A percentile compares a stretch with the other conserved stretches of the same genome.
Evolutionary conservation across 2,329 filamentous ascomycete genomes (phyloP).

Genomic region (Aspergillus texensis): DNA sequence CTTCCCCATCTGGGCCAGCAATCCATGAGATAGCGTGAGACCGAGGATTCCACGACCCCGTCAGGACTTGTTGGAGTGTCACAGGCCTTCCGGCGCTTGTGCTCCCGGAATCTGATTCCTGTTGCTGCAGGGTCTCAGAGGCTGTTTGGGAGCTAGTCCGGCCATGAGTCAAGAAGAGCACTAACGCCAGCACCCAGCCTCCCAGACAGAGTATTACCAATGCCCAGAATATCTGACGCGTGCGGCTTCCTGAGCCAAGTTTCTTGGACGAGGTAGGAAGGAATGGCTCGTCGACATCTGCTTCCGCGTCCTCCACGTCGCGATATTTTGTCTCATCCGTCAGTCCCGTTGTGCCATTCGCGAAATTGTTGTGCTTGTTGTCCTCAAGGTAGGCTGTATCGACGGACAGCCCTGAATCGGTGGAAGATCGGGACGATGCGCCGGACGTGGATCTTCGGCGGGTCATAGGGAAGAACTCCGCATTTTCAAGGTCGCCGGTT

Average conservation of each 20-base stretch:
- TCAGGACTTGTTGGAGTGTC: conserved; percentile 46
- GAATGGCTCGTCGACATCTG: conserved; percentile 28
- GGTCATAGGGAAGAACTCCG: conserved; percentile 32
- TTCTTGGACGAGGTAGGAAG: conserved; percentile 26
- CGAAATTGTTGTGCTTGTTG: conserved; percentile 22
- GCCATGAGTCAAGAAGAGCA: conserved; percentile 44
- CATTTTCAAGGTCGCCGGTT: conserved; percentile 24
- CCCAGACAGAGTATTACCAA: conserved; percentile 45
- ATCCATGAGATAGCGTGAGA: conserved; percentile 51
- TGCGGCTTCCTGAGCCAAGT: conserved; percentile 29
- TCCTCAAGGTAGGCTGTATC: conserved; percentile 35
- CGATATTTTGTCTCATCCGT: conserved; percentile 31
- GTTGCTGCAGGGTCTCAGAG: conserved; percentile 27
- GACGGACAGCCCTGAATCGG: conserved; percentile 39
- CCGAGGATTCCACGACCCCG: conserved; percentile 40
- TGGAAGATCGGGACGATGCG: conserved; percentile 30
- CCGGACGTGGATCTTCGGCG: conserved; percentile 28
- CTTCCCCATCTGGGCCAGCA: conserved; percentile 54
- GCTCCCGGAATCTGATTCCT: conserved; percentile 34
- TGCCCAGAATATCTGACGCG: conserved; percentile 43
- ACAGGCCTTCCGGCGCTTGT: conserved; percentile 45
- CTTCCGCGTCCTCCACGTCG: conserved; percentile 40
- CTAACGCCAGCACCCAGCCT: conserved; percentile 50
- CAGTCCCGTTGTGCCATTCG: conserved; percentile 9
- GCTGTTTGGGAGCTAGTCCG: conserved; percentile 35